Conservation (phyloP, 1,284 basidiomycete genomes). For the Termitomyces sp. region DNA sequence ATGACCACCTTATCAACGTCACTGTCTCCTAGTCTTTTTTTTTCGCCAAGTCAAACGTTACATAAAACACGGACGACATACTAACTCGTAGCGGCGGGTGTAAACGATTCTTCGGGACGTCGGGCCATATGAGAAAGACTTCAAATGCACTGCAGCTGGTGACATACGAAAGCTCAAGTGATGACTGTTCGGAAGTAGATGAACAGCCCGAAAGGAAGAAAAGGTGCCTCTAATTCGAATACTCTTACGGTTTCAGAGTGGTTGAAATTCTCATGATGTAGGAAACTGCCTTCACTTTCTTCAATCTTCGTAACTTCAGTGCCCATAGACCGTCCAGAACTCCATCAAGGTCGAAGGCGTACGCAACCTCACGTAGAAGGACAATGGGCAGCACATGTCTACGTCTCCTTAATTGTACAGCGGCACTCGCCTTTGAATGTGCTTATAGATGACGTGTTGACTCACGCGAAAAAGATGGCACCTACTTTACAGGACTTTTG, state of each 20-base stretch:
- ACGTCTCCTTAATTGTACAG: conserved; percentile 52
- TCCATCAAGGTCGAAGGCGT: conserved; percentile 78
- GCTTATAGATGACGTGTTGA: conserved; percentile 46
- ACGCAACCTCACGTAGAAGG: conserved; percentile 72
- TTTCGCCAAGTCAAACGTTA: no score
- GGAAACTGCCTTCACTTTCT: conserved; percentile 59
- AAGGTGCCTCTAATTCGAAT: conserved; percentile 20
- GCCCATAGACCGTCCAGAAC: conserved; percentile 60
- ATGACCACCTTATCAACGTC: no score
- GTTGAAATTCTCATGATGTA: conserved; percentile 20
- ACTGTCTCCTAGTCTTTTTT: no score
- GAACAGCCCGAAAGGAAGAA: conserved; percentile 24
- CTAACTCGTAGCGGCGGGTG: no score
- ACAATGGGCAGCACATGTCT: conserved; percentile 74
- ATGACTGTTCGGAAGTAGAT: conserved; percentile 17
- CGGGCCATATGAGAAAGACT: conserved; percentile 26
- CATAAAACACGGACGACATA: no score
- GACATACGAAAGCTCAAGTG: conserved; percentile 31
- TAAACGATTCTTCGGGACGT: background rate
- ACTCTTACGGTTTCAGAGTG: background rate
- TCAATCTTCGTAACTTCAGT: conserved; percentile 38
- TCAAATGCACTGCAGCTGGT: conserved; percentile 21
- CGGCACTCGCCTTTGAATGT: conserved; percentile 37
- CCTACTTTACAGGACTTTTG: conserved; percentile 47
- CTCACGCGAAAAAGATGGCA: conserved; percentile 37